phyloP scores from a whole-genome alignment of 306 rosid genomes.

The Morella rubra region DNA sequence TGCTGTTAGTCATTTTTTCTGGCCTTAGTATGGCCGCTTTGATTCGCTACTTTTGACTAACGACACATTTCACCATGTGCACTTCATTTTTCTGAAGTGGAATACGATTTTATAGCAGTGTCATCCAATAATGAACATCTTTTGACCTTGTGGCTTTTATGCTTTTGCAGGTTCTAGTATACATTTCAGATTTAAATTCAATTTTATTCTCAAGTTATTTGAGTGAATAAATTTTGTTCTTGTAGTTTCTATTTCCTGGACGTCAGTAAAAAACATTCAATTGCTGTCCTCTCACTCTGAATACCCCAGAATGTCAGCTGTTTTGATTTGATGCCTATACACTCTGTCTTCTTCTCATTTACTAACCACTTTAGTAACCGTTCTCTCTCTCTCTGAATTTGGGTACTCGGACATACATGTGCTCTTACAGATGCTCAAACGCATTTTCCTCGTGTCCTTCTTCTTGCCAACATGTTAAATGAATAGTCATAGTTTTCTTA shows the following conservation, averaged over 20 bases:
- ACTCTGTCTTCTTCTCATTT: not conserved
- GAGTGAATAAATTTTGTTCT: not conserved
- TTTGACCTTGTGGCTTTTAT: not conserved
- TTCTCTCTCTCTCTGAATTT: not conserved
- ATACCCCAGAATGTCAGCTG: not conserved
- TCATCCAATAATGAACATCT: not conserved
- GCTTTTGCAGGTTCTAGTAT: not conserved
- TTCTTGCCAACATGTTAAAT: not conserved
- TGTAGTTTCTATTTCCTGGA: not conserved
- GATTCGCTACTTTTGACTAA: slow-evolving; percentile 6
- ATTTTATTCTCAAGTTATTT: not conserved
- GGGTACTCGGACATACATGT: not conserved
- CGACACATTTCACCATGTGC: not conserved
- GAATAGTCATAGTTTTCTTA: not conserved
- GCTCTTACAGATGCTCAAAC: not conserved
- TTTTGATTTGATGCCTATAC: not conserved
- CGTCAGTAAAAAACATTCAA: not conserved
- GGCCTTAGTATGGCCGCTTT: not conserved
- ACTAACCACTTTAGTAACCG: not conserved
- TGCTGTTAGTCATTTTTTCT: not conserved
- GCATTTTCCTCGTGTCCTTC: not conserved
- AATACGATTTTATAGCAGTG: not conserved
- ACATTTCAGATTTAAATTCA: not conserved
- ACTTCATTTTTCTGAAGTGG: slow-evolving; percentile 9
- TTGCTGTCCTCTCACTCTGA: not conserved